Base-by-base conservation (phyloP, 768 basidiomycete genomes). In the Tricholoma terreum region DNA sequence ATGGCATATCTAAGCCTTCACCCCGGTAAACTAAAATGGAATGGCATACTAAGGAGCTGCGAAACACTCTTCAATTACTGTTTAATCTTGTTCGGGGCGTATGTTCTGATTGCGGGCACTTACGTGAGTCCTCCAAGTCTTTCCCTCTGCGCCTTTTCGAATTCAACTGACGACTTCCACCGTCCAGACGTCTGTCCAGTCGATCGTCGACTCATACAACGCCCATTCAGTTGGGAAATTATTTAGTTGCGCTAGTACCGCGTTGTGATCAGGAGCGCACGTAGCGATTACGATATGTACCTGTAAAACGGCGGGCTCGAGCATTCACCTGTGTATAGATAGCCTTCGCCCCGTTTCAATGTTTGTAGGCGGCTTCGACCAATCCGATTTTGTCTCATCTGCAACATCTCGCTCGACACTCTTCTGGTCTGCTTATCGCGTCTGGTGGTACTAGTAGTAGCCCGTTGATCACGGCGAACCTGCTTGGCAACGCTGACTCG, bases 1-100 rank as follows among this genome's bases (percentile, higher is more conserved):
- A 74, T 77, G 73, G 74, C 75, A 11, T 78, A 77, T 63, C 59
- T 78, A 1, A 63, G 70, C 10, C 62, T 78, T n/a, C 65, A 75
- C 58, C 75, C 76, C 1, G 70, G 72, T 3, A 60, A 62, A 31
- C 52, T 56, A 54, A 71, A 66, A 56, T 78, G 77, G 77, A 60
- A 61, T n/a, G 69, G 73, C 12, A 49, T 55, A 1, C 58, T 67
- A 52, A 65, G 71, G 30, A 66, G 64, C 11, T 33, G 65, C 4
- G 75, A 77, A 61, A 78, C 77, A 8, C 30, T 73, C 14, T 33
- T 75, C 42, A 78, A 78, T 57, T 75, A 73, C 48, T 67, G 60
- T 35, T 61, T 76, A 33, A 73, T 77, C 52, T 24, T 73, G 8
- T 61, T 78, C 34, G 77, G 77, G 11, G 54, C 66, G 9, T 78